Evolutionary conservation across 768 basidiomycete genomes (phyloP).

Genomic region (Daedalea quercina): DNA sequence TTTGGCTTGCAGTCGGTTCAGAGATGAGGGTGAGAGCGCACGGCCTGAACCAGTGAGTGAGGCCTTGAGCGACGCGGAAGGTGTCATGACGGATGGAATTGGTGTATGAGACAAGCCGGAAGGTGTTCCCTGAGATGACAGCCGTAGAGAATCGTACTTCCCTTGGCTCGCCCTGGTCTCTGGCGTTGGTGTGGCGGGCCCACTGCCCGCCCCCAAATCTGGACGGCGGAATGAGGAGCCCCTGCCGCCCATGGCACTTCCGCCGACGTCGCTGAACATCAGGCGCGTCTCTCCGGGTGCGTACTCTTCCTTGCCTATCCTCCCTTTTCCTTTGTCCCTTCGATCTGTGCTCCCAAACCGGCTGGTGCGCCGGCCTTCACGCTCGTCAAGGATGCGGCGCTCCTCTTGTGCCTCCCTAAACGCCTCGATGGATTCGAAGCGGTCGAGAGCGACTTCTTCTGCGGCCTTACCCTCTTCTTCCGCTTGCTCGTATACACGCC

Average conservation of each 20-base stretch:
- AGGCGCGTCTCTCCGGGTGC: conserved; percentile 41
- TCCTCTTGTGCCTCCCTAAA: conserved; percentile 91
- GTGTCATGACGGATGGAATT: conserved; percentile 88
- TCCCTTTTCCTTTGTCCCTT: conserved; percentile 24
- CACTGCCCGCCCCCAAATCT: conserved; percentile 41
- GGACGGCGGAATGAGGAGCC: conserved; percentile 87
- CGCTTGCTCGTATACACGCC: conserved; percentile 82
- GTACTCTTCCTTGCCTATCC: conserved; percentile 20
- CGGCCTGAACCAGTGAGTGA: conserved; percentile 25
- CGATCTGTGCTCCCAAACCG: conserved; percentile 26
- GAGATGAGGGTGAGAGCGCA: conserved; percentile 63
- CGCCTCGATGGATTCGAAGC: conserved; percentile 78
- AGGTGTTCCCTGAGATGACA: conserved; percentile 57
- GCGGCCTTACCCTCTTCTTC: conserved; percentile 72
- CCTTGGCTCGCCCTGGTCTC: background rate
- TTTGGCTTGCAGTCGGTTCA: conserved; percentile 91
- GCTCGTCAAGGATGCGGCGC: conserved; percentile 76
- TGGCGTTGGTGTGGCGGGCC: conserved; percentile 51
- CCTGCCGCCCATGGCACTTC: conserved; percentile 64
- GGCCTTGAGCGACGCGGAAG: conserved; percentile 30
- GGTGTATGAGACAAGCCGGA: conserved; percentile 64
- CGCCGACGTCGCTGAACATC: conserved; percentile 59
- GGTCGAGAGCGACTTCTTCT: conserved; percentile 79
- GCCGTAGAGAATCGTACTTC: conserved; percentile 49
- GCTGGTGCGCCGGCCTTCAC: conserved; percentile 48